phyloP scores from a whole-genome alignment of 495 filamentous ascomycete species.

The Xylaria nigripes region DNA sequence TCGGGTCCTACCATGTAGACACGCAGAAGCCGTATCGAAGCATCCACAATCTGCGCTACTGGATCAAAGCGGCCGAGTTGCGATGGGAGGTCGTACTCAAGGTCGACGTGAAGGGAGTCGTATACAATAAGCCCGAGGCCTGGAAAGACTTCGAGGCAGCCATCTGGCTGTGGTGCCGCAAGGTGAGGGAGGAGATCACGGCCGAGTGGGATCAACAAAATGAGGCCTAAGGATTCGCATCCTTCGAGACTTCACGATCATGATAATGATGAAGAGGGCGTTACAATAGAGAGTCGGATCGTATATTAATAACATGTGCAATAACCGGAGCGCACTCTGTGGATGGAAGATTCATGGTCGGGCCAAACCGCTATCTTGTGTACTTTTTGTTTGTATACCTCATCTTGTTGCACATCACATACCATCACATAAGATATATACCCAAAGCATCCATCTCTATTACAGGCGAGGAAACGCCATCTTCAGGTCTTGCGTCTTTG shows the following conservation, averaged over 20 bases:
- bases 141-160: constrained; percentile 78
- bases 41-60: constrained; percentile 89
- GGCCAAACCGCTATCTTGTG: background rate
- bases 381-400: constrained; percentile 11
- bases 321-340: background rate
- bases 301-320: constrained; percentile 3
- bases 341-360: background rate
- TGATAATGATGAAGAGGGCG: constrained; percentile 12
- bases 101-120: constrained; percentile 79
- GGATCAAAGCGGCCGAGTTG: constrained; percentile 91
- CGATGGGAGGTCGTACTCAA: constrained; percentile 85
- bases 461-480: background rate
- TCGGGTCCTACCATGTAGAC: constrained; percentile 78
- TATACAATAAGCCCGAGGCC: constrained; percentile 56
- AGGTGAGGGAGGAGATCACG: constrained; percentile 66
- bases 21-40: constrained; percentile 88
- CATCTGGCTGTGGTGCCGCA: constrained; percentile 67
- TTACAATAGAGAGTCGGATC: background rate
- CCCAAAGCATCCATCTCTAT: constrained; percentile 1
- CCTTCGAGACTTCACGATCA: constrained; percentile 19
- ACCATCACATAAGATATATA: constrained; percentile 5
- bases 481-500: background rate
- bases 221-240: background rate
- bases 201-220: constrained; percentile 27
- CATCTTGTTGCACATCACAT: constrained; percentile 1